A percentile compares a stretch with the other conserved stretches of the same genome.
Evolutionary conservation across 169 alveolate genomes (phyloP).

Genomic region (Plasmodium ovale): DNA sequence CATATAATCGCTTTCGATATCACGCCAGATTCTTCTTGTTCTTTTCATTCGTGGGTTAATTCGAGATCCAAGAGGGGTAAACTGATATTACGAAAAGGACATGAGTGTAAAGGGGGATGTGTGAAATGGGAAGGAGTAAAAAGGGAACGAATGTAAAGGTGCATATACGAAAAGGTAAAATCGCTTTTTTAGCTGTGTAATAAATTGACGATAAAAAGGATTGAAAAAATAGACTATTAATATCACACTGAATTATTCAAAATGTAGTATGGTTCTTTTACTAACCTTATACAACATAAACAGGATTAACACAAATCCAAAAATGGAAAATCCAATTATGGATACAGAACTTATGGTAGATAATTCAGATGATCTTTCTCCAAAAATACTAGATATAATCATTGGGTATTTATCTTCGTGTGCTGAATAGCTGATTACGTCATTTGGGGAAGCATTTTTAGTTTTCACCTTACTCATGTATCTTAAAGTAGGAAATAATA

Average conservation of each 20-base stretch:
- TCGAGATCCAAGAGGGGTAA: not conserved
- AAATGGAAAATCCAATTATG: no score
- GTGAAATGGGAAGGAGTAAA: not conserved
- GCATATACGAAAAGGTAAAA: no score
- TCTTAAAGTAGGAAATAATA: not conserved
- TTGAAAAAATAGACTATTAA: not conserved
- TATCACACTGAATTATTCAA: not conserved
- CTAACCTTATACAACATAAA: constrained; percentile 19
- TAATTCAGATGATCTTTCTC: not conserved
- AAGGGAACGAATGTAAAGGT: not conserved
- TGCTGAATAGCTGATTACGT: not conserved
- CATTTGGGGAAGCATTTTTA: not conserved
- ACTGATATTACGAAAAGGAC: not conserved
- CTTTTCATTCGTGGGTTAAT: not conserved
- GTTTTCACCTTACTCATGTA: not conserved
- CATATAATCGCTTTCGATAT: no score
- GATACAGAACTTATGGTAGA: not conserved
- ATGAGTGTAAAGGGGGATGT: not conserved
- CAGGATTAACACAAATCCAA: not conserved
- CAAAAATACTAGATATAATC: not conserved
- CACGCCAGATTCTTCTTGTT: not conserved
- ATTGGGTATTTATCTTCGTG: no score
- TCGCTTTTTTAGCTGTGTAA: no score
- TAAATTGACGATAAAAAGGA: not conserved
- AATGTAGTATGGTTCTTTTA: not conserved